Conservation (phyloP, 495 filamentous ascomycete genomes). For the Sordaria brevicollis region DNA sequence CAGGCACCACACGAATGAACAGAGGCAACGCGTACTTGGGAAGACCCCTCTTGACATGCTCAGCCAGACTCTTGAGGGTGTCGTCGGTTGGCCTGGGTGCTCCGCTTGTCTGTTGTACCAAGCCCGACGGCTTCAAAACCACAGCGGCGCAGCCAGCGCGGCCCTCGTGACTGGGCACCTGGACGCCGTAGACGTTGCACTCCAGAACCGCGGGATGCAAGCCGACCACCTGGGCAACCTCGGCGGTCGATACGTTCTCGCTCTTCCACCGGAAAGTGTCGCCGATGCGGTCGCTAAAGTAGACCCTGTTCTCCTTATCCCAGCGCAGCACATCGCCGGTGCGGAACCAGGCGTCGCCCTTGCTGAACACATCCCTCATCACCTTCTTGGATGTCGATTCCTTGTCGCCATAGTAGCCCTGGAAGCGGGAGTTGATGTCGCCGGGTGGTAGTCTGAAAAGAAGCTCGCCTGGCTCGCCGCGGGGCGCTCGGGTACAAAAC, state of each 20-base stretch:
- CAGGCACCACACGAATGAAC: conserved; percentile 58
- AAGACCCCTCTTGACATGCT: conserved; percentile 44
- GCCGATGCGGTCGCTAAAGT: conserved; percentile 82
- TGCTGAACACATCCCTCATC: conserved; percentile 62
- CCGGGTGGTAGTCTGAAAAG: conserved; percentile 59
- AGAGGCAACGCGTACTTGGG: conserved; percentile 70
- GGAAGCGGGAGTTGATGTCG: conserved; percentile 57
- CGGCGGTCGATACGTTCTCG: conserved; percentile 83
- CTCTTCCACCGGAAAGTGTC: conserved; percentile 95
- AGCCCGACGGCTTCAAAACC: conserved; percentile 31
- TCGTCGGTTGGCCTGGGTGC: conserved; percentile 18
- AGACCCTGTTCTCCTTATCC: conserved; percentile 64
- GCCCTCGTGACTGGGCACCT: conserved; percentile 75
- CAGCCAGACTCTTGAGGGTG: conserved; percentile 47
- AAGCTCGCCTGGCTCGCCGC: conserved; percentile 69
- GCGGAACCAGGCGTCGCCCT: conserved; percentile 81
- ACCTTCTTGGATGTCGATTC: conserved; percentile 71
- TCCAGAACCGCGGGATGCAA: conserved; percentile 57
- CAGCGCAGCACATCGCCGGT: conserved; percentile 72
- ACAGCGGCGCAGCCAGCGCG: conserved; percentile 76
- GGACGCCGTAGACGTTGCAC: conserved; percentile 82
- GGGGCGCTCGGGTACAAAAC: conserved; percentile 50
- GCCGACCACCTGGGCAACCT: conserved; percentile 67
- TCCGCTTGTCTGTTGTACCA: conserved; percentile 14
- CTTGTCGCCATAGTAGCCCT: conserved; percentile 77